Percentiles rank a stretch among this genome's conserved stretches.
Conservation (phyloP, 805 yeast genomes). For the Pichia gijzeniarum region DNA sequence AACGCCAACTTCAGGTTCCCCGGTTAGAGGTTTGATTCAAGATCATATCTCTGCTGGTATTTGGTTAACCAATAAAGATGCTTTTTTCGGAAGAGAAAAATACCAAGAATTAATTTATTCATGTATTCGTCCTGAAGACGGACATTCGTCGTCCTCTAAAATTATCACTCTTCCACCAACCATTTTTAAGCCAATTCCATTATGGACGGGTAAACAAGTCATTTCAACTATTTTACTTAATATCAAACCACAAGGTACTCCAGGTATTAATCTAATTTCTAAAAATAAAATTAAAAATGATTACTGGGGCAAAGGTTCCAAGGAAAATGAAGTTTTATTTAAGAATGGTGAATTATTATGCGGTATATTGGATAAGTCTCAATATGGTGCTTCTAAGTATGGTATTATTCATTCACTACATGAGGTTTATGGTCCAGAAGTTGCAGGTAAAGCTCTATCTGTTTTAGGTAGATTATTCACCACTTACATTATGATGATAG, state of each 20-base stretch:
- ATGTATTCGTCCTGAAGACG: constrained; percentile 95
- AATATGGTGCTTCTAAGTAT: constrained; percentile 95
- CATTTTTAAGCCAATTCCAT: constrained; percentile 72
- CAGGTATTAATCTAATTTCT: constrained; percentile 82
- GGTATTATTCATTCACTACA: constrained; percentile 96
- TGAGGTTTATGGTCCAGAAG: constrained; percentile 87
- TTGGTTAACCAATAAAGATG: constrained; percentile 91
- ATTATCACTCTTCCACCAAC: constrained; percentile 87
- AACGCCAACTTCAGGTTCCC: constrained; percentile 98
- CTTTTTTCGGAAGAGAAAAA: constrained; percentile 82
- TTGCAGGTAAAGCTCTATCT: constrained; percentile 84
- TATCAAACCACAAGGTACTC: constrained; percentile 79
- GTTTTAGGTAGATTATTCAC: constrained; percentile 95
- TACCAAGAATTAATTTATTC: constrained; percentile 94
- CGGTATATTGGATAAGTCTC: constrained; percentile 96
- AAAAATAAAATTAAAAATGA: constrained; percentile 88
- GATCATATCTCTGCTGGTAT: constrained; percentile 99
- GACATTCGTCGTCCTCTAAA: constrained; percentile 68
- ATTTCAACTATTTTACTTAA: constrained; percentile 87
- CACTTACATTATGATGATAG: constrained; percentile 83
- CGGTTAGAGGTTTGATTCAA: constrained; percentile 97
- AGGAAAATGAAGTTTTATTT: constrained; percentile 83
- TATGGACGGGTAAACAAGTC: constrained; percentile 98
- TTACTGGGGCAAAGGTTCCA: constrained; percentile 85
- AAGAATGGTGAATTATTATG: constrained; percentile 78